These are phyloP conservation scores for Sutorius eximius DNA, from an alignment of 1,284 basidiomycete species.

Conservation along the genomic window DNA sequence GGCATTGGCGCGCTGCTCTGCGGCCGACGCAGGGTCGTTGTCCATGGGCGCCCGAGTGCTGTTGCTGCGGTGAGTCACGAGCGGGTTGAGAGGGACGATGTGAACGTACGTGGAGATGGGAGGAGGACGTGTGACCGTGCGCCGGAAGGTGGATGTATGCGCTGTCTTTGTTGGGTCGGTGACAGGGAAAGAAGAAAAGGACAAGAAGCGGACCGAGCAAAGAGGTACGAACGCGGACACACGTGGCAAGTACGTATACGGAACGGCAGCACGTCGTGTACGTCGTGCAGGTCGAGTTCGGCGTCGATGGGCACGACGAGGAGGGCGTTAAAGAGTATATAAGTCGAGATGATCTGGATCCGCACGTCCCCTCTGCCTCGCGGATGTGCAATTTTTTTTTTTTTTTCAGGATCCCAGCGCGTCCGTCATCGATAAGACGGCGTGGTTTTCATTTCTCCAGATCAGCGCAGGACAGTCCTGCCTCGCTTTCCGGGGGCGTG, in stretches of 20 bases:
- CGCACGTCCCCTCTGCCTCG: slow-evolving; percentile 29
- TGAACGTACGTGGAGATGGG: slow-evolving; percentile 6
- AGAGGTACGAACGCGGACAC: slow-evolving; percentile 12
- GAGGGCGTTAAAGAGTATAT: slow-evolving; percentile 15
- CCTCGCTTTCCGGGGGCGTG: slow-evolving; percentile 24
- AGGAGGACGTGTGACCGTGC: slow-evolving; percentile 3
- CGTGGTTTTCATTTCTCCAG: slow-evolving; percentile 37
- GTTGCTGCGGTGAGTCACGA: neutral
- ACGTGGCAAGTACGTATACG: slow-evolving; percentile 17
- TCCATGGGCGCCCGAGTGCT: slow-evolving; percentile 27
- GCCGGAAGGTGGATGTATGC: slow-evolving; percentile 19
- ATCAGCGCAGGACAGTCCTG: slow-evolving; percentile 25
- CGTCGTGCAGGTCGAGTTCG: neutral
- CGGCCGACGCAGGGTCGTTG: slow-evolving; percentile 52
- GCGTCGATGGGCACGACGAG: slow-evolving; percentile 6
- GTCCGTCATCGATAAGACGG: slow-evolving; percentile 28
- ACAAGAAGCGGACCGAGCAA: slow-evolving; percentile 14
- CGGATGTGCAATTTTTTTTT: slow-evolving; percentile 24
- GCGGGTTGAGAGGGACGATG: neutral
- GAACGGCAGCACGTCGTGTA: neutral
- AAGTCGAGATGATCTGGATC: slow-evolving; percentile 26
- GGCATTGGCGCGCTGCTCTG: slow-evolving; percentile 77
- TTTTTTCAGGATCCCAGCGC: slow-evolving; percentile 15
- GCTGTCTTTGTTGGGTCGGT: slow-evolving; percentile 11
- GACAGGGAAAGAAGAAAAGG: neutral